Conservation (phyloP, 352 stramenopile species). For the Pythium apleroticum region DNA sequence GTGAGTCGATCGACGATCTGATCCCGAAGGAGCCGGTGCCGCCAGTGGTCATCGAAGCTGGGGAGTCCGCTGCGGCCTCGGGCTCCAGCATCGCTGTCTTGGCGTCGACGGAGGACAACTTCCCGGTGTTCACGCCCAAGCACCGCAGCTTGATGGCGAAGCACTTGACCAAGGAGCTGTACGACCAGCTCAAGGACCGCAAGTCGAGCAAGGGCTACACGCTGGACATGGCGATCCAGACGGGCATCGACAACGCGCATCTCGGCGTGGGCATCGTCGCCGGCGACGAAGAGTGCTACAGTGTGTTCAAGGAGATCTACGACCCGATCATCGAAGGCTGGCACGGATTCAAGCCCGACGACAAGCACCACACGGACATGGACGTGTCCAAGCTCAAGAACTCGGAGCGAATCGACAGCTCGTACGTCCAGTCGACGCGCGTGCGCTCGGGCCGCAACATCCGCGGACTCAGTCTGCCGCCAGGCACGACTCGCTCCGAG, state of each 20-base stretch:
- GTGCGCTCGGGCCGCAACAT: constrained; percentile 92
- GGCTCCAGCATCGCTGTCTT: constrained; percentile 53
- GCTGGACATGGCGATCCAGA: constrained; percentile 85
- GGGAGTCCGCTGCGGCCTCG: constrained; percentile 35
- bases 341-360: constrained; percentile 81
- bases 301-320: constrained; percentile 80
- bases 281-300: constrained; percentile 84
- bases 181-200: constrained; percentile 77
- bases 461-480: constrained; percentile 83
- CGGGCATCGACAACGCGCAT: constrained; percentile 80
- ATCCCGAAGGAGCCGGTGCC: constrained; percentile 57
- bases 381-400: constrained; percentile 74
- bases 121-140: constrained; percentile 76
- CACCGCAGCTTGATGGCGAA: constrained; percentile 89
- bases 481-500: constrained; percentile 84
- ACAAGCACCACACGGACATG: constrained; percentile 83
- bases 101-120: constrained; percentile 69
- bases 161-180: constrained; percentile 76
- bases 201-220: constrained; percentile 79
- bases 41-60: constrained; percentile 65
- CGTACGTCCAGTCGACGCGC: constrained; percentile 91
- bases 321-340: constrained; percentile 87
- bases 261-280: constrained; percentile 82
- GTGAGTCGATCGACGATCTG: constrained; percentile 64
- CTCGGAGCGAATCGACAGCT: constrained; percentile 63